Evolutionary conservation across 2,329 filamentous ascomycete species (phyloP).

Genomic region (Coniochaeta sp.): DNA sequence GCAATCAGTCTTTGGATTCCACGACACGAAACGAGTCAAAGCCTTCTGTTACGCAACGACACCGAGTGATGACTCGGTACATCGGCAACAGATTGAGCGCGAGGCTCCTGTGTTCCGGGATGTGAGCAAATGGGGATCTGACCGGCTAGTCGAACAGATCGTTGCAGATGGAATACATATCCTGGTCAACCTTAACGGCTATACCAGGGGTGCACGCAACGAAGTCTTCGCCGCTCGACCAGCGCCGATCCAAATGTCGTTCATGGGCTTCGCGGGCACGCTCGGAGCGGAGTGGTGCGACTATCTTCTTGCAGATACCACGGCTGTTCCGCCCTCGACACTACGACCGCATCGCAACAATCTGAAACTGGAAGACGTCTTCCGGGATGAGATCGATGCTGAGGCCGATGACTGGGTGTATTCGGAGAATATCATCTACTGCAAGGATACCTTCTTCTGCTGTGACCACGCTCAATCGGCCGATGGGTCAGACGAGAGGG

Average conservation of each 20-base stretch:
- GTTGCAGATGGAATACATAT: conserved; percentile 86
- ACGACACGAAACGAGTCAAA: conserved; percentile 64
- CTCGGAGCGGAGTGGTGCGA: conserved; percentile 98
- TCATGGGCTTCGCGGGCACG: conserved; percentile 98
- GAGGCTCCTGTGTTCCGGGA: conserved; percentile 90
- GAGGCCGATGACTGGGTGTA: conserved; percentile 83
- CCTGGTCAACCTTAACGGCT: conserved; percentile 94
- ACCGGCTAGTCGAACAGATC: conserved; percentile 79
- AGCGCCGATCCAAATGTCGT: conserved; percentile 96
- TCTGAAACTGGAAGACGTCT: conserved; percentile 63
- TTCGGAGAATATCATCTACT: conserved; percentile 93
- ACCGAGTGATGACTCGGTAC: conserved; percentile 76
- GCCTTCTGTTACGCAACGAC: conserved; percentile 97
- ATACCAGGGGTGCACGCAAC: conserved; percentile 92
- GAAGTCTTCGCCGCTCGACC: conserved; percentile 94
- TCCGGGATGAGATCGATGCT: conserved; percentile 57
- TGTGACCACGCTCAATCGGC: conserved; percentile 94
- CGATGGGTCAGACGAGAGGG: conserved; percentile 54
- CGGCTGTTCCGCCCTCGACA: conserved; percentile 75
- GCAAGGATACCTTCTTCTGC: conserved; percentile 93
- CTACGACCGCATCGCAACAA: conserved; percentile 74
- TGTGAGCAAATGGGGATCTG: conserved; percentile 77
- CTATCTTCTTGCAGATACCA: conserved; percentile 86
- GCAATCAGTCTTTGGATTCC: conserved; percentile 96
- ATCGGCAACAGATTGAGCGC: conserved; percentile 85